Conservation (phyloP, 129 eudicot genomes). For the Lonicera japonica region DNA sequence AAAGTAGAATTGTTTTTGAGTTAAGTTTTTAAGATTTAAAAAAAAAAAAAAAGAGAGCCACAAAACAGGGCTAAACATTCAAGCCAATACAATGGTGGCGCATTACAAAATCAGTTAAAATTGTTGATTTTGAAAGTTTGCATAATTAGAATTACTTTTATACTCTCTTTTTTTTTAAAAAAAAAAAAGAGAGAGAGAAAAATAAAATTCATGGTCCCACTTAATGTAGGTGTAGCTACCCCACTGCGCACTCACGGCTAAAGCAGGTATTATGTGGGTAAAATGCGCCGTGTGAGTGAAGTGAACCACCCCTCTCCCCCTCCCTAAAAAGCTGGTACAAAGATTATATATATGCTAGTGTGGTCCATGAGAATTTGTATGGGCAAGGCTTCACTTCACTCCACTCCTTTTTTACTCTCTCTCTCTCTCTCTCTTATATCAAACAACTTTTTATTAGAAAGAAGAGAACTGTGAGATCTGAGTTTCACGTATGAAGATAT, state of each 20-base stretch:
- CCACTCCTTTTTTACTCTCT: neutral
- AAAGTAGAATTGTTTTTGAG: too few relatives aligned
- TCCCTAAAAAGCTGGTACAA: conserved; percentile 30
- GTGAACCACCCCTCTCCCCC: conserved; percentile 18
- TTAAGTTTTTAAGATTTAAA: too few relatives aligned
- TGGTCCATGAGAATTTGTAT: conserved; percentile 28
- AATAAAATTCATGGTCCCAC: too few relatives aligned
- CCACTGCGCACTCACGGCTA: conserved; percentile 40
- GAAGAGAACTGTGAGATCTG: neutral
- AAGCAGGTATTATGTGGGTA: conserved; percentile 33
- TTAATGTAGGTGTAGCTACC: conserved; percentile 7
- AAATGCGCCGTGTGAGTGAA: conserved; percentile 26
- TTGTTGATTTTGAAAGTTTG: too few relatives aligned
- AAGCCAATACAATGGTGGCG: too few relatives aligned
- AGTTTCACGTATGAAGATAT: neutral
- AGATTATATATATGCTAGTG: conserved; percentile 15
- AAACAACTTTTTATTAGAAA: neutral
- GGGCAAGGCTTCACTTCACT: neutral
- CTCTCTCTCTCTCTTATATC: neutral
- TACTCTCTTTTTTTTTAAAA: too few relatives aligned
- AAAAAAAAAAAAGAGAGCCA: too few relatives aligned
- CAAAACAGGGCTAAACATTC: too few relatives aligned
- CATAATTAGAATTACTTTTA: too few relatives aligned
- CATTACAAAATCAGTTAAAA: too few relatives aligned
- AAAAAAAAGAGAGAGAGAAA: too few relatives aligned